Base-by-base conservation (phyloP, 2,329 filamentous ascomycete genomes). In the Polytolypa hystricis region DNA sequence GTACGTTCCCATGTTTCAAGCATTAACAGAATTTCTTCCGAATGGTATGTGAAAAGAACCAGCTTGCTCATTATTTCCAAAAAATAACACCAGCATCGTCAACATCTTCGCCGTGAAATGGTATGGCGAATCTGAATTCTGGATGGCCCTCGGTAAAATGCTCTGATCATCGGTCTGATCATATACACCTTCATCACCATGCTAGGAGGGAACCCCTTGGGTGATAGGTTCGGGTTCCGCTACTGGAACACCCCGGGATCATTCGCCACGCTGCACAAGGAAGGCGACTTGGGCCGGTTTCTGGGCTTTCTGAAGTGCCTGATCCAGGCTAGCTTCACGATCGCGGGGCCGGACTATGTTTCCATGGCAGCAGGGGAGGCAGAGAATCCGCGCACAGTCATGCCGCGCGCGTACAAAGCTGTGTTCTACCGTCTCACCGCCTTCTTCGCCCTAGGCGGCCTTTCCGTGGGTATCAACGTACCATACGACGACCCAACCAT, bases 121-220 rank as follows among this genome's bases (percentile, higher is more conserved):
- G 68, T 86, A 83, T 40, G 81, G 81, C 30, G 81, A 85, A 58
- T 73, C 77, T 0, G 84, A 91, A 53, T 91, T 93, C 51, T 73
- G 73, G 62, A 74, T 79, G 14, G 77, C 83, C 2, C 55, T 83
- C 2, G 78, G 78, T 37, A 85, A 86, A 54, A 71, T 85, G 2
- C 47, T 86, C 67, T 86, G 34, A 82, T 83, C 41, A 58, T 85
- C 23, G 80, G 74, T 1, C 67, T 89, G 34, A 71, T 87, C 46
- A 49, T 76, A 44, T 87, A 84, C 61, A 89, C 84, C 2, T 84
- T 93, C 51, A 70, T 93, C 45, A 75, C 77, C 45, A 89, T 91
- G 79, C 62, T 91, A 1, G 85, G 84, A 5, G 85, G 81, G 2
- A 91, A 89, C 47, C 85, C 85, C 0, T 55, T 76, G 1, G 66